Percentiles rank a stretch among this genome's conserved stretches.
These are phyloP conservation scores for Cyberlindnera xylosilytica DNA, from an alignment of 805 yeast genomes.

Conservation along the genomic window DNA sequence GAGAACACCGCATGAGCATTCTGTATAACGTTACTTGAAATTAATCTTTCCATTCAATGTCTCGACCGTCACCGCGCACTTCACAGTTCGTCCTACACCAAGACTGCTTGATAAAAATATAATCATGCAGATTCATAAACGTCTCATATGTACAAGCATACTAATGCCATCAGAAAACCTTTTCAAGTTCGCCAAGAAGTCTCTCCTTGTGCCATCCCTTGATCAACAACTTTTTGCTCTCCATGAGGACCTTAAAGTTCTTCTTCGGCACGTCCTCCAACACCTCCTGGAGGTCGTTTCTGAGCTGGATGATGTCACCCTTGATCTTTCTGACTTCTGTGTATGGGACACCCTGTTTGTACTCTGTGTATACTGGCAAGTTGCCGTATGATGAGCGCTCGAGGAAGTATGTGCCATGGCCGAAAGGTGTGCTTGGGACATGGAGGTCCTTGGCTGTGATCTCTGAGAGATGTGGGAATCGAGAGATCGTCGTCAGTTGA, in stretches of 20 bases:
- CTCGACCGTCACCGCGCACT: too few relatives aligned
- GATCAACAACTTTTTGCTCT: slow-evolving; percentile 44
- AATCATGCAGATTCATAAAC: neutral
- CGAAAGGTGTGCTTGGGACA: slow-evolving; percentile 23
- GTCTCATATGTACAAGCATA: neutral
- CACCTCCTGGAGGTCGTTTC: slow-evolving; percentile 56
- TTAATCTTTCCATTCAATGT: too few relatives aligned
- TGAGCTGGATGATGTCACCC: slow-evolving; percentile 66
- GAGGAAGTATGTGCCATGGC: slow-evolving; percentile 31
- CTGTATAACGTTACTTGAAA: too few relatives aligned
- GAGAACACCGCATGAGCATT: too few relatives aligned
- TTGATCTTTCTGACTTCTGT: slow-evolving; percentile 71
- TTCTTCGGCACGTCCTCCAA: slow-evolving; percentile 47
- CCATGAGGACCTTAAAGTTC: slow-evolving; percentile 45
- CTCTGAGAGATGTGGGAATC: slow-evolving; percentile 30
- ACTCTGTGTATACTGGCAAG: slow-evolving; percentile 77
- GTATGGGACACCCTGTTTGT: slow-evolving; percentile 55
- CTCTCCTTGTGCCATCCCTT: slow-evolving; percentile 25
- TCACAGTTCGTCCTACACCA: too few relatives aligned
- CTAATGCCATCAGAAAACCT: slow-evolving; percentile 20
- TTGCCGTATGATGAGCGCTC: slow-evolving; percentile 59
- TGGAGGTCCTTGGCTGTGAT: slow-evolving; percentile 29
- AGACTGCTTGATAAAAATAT: too few relatives aligned
- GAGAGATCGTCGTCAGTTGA: slow-evolving; percentile 13
- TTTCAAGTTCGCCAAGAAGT: slow-evolving; percentile 16